Evolutionary conservation across 2,329 filamentous ascomycete genomes (phyloP), one percentile per base, ranked within the genome.

Genomic region (Stagonosporopsis rhizophila): DNA sequence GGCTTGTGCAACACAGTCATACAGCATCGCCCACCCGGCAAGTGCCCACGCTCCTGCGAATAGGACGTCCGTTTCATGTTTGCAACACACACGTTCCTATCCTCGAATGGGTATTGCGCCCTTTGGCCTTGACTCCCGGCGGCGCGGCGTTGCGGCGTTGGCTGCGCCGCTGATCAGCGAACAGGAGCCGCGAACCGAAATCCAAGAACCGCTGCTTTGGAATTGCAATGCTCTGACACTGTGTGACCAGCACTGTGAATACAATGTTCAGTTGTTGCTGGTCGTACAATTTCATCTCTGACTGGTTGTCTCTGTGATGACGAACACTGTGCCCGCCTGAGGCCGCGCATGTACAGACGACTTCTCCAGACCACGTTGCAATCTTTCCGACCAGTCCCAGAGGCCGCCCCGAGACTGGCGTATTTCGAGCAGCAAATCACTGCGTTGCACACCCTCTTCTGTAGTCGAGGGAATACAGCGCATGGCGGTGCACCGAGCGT

Each of bases 1-100:
- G 66, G 68, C 44, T 40, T 47, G 42, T 50, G 44, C 34, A 42
- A 52, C 52, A 73, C 72, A 74, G 72, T 73, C 72, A 73, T 73
- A 63, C 66, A 61, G 46, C 66, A 63, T 67, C 62, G 62, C 60
- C 59, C 55, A 32, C 27, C 32, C 19, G 49, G 40, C 50, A 52
- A 52, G 51, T 52, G 28, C 52, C 37, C 40, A 50, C 50, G 28
- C 28, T 47, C 59, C 63, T 60, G 59, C 64, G 56, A 68, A 70
- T 67, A 54, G 58, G 59, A 44, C n/a, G 47, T 44, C 4, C 38
- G 60, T 59, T 49, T 64, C 61, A 59, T 51, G 63, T 48, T 61
- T 62, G 57, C 52, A 49, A 49, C 42, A 60, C 41, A 60, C 58
- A 60, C 53, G 58, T 62, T 64, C 49, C 53, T 59, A 47, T 44